A percentile compares a stretch with the other conserved stretches of the same genome.
Conservation (phyloP, 352 stramenopile genomes). For the Peronospora destructor region DNA sequence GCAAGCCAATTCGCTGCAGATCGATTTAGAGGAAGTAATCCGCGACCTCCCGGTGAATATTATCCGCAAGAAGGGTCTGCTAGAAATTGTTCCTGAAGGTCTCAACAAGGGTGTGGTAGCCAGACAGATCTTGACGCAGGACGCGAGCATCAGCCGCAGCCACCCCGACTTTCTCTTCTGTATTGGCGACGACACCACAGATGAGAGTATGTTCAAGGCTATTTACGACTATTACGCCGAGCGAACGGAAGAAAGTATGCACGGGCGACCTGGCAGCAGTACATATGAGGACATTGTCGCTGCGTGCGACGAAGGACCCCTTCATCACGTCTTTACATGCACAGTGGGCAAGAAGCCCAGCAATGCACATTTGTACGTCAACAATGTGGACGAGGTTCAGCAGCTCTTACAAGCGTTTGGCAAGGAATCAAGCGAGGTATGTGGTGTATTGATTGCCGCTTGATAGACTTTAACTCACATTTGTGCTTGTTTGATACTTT, state of each 20-base stretch:
- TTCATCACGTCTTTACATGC: conserved; percentile 87
- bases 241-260: conserved; percentile 73
- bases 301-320: conserved; percentile 37
- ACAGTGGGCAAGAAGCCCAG: conserved; percentile 90
- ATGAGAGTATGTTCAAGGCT: conserved; percentile 97
- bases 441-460: neutral
- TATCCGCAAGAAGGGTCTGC: conserved; percentile 86
- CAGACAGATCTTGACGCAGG: conserved; percentile 90
- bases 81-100: conserved; percentile 93
- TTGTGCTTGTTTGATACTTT: neutral
- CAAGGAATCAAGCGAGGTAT: conserved; percentile 24
- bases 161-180: conserved; percentile 94
- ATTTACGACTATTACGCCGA: conserved; percentile 90
- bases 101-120: conserved; percentile 95
- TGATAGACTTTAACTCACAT: neutral
- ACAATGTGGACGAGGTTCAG: conserved; percentile 86
- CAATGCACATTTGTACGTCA: conserved; percentile 86
- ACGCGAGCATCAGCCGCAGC: conserved; percentile 56
- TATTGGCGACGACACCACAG: conserved; percentile 94
- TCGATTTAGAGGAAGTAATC: conserved; percentile 74
- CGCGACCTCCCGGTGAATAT: conserved; percentile 68
- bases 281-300: conserved; percentile 21
- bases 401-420: conserved; percentile 64
- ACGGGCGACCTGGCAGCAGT: conserved; percentile 32
- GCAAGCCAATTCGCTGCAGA: conserved; percentile 91